Base-by-base conservation (phyloP, 164 flowering plant genomes). In the Houttuynia cordata region DNA sequence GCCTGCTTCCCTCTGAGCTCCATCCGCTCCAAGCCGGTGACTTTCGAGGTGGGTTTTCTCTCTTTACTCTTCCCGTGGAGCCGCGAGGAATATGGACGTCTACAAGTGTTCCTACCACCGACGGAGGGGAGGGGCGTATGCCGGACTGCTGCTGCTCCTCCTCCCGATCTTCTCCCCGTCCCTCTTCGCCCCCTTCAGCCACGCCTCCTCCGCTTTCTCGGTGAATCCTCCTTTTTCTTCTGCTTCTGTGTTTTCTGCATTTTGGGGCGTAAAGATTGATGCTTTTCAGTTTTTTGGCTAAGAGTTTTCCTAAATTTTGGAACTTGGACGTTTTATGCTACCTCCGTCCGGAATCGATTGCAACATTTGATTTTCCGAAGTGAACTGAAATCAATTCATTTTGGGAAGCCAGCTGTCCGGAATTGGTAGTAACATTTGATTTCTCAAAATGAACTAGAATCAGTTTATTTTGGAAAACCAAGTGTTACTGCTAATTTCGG, bases 201-300 rank as follows among this genome's bases (percentile, higher is more conserved):
- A 78, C 58, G 92, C 91, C 25, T 45, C 49, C 49, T 84, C 93
- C 8, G 61, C 69, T 39, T 73, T 80, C 59, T 84, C 93, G 76
- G 96, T 88, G 70, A 39, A 20, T 8, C 18, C 1, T 12, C 3
- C 10, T 34, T 0, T 19, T 37, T 57, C 10, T 19, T 57, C 25
- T 12, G 15, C 0, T 12, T 13, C 30, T 24, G 18, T 25, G 10
- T 24, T 10, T 10, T 57, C 8, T 57, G 10, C 19, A 12, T 15
- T 22, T 37, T 1, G 47, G 49, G 49, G 8, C 17, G 49, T 10
- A 17, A n/a, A 30, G 37, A 30, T 30, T 30, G 37, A 2, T 30
- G 37, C 37, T 30, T 30, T 30, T 30, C 37, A 30, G 2, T 30
- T 30, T n/a, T n/a, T 6, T 30, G 2, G 37, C 4, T 6, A 30